A percentile compares a stretch with the other conserved stretches of the same genome.
Evolutionary conservation across 768 basidiomycete species (phyloP).

Genomic region (Boletus sp.): DNA sequence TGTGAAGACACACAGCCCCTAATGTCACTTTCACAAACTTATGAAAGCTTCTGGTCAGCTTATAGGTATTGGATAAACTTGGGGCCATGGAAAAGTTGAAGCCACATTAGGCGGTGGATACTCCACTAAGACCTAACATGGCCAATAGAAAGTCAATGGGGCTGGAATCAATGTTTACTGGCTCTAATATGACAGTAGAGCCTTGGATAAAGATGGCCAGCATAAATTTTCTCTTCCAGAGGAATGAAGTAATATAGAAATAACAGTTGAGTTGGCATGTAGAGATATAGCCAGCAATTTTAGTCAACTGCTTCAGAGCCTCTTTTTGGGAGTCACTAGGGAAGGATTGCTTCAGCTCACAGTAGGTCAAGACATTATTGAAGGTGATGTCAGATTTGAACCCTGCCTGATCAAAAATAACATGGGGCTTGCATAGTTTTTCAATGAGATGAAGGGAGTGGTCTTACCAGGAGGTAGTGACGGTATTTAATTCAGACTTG

Average conservation of each 20-base stretch:
- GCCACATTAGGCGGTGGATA: background rate
- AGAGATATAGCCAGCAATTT: background rate
- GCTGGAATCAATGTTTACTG: background rate
- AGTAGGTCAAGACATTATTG: background rate
- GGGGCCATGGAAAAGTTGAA: background rate
- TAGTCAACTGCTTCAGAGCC: background rate
- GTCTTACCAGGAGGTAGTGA: background rate
- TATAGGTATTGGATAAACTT: no score
- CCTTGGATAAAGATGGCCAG: background rate
- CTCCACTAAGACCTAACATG: background rate
- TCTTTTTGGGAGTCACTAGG: background rate
- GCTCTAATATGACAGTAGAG: background rate
- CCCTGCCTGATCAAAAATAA: background rate
- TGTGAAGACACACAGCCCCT: background rate
- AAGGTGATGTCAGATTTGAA: background rate
- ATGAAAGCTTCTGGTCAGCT: no score
- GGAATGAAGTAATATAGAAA: background rate
- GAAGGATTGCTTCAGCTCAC: background rate
- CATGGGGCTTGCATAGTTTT: background rate
- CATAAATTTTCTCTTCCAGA: background rate
- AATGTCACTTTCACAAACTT: no score
- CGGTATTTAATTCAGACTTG: background rate
- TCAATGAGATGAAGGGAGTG: background rate
- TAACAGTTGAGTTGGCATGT: background rate
- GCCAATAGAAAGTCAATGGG: background rate